phyloP scores from a whole-genome alignment of 2,329 filamentous ascomycete species.

The Mollisiaceae sp. region DNA sequence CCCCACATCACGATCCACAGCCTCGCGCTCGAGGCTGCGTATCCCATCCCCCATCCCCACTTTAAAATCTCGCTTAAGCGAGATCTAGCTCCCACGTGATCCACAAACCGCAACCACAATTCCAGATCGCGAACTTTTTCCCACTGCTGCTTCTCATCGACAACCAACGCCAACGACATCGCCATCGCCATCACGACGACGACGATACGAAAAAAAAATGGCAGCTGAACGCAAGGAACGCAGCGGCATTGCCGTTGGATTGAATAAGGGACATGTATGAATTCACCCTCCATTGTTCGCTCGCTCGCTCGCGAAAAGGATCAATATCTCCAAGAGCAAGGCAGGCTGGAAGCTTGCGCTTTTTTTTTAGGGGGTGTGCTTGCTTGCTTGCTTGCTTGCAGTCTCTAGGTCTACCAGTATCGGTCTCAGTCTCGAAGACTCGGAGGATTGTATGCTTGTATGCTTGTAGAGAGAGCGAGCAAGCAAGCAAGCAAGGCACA shows the following conservation, averaged over 20 bases:
- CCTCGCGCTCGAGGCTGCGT: constrained; percentile 1
- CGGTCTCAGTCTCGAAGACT: background rate
- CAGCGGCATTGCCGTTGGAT: constrained; percentile 64
- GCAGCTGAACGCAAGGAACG: constrained; percentile 61
- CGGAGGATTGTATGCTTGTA: background rate
- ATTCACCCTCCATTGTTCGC: constrained; percentile 28
- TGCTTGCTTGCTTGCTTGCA: constrained; percentile 3
- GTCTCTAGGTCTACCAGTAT: background rate
- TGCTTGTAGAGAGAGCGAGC: no score
- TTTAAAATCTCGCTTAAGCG: background rate
- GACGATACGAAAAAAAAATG: constrained; percentile 47
- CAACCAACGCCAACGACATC: constrained; percentile 21
- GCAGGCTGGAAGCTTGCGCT: no score
- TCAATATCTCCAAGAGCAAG: background rate
- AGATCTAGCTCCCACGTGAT: constrained; percentile 7
- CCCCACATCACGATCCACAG: no score
- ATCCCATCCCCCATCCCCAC: background rate
- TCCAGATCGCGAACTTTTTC: constrained; percentile 18
- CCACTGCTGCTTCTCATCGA: background rate
- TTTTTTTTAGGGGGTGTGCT: background rate
- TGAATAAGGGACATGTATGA: constrained; percentile 70
- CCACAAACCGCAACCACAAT: constrained; percentile 14
- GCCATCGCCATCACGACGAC: background rate
- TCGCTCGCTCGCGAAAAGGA: background rate
- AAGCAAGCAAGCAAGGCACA: constrained; percentile 7